Percentiles rank a stretch among this genome's conserved stretches.
Evolutionary conservation across 148 eudicot genomes (phyloP).

Genomic region (Cornus controversa): DNA sequence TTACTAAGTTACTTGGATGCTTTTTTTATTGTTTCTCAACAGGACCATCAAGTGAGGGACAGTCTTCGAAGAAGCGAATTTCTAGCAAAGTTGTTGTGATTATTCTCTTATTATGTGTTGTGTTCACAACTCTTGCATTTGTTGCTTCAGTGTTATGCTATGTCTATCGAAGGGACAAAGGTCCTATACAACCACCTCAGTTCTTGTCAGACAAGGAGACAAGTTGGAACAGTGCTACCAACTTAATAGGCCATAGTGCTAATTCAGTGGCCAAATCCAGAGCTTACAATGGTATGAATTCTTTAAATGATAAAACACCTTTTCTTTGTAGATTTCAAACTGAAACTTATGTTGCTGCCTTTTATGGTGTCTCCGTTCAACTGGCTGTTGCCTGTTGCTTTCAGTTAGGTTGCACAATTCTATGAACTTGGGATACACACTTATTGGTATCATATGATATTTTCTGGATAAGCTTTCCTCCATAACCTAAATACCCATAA

Average conservation of each 20-base stretch:
- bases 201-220: slow-evolving; percentile 56
- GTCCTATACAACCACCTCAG: slow-evolving; percentile 26
- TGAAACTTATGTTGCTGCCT: neutral
- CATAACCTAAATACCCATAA: neutral
- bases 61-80: slow-evolving; percentile 41
- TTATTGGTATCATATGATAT: neutral
- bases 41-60: slow-evolving; percentile 46
- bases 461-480: neutral
- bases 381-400: neutral
- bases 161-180: slow-evolving; percentile 43
- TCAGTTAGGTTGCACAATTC: neutral
- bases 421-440: neutral
- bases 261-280: slow-evolving; percentile 36
- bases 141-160: slow-evolving; percentile 50
- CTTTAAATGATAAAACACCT: neutral
- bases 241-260: slow-evolving; percentile 54
- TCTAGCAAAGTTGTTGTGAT: slow-evolving; percentile 50
- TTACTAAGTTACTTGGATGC: neutral
- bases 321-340: neutral
- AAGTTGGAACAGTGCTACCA: slow-evolving; percentile 59
- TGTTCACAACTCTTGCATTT: slow-evolving; percentile 52
- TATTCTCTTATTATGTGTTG: slow-evolving; percentile 51
- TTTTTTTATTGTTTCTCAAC: slow-evolving; percentile 22
- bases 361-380: neutral
- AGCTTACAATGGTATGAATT: slow-evolving; percentile 15